Base-by-base conservation (phyloP, 768 basidiomycete genomes). In the Sistotremastrum suecicum region DNA sequence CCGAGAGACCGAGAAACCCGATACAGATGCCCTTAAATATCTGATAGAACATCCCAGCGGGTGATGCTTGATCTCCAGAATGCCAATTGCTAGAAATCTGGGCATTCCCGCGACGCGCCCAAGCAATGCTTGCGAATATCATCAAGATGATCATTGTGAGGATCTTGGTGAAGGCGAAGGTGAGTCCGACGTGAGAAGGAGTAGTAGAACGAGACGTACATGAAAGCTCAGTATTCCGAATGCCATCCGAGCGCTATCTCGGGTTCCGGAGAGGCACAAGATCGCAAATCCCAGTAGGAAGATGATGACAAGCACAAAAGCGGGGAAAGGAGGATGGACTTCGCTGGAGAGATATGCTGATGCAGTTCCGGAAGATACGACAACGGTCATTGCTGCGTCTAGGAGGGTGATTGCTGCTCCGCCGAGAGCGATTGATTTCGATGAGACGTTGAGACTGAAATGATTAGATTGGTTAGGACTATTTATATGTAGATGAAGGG, bases 291-390 rank as follows among this genome's bases (percentile, higher is more conserved):
- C 47, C 5, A 70, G 47, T 5, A 83, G 60, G 11, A 84, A 65
- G n/a, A 80, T 51, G 9, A 72, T 58, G 1, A 76, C 65, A 1
- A 70, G 70, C 1, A 74, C 64, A 53, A 71, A 73, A 5, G 64
- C 49, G 0, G 76, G 71, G 53, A 83, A 76, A 0, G 78, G 78
- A 6, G 80, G 56, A 3, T 56, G 48, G 1, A 79, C 68, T 54
- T 85, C 82, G 28, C 79, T 79, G 2, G 67, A 65, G 35, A 85
- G 71, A 50, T 85, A 85, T 3, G 74, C 66, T 3, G 72, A 66
- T 0, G 83, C 82, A 0, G 83, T 83, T 3, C 81, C 78, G 0
- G 83, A 81, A 0, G 83, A 83, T 12, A 83, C 78, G 9, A 80
- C 74, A 0, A 76, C 67, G 0, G 81, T 85, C 3, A 80, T 71